These are phyloP conservation scores for Didymella segeticola DNA, from an alignment of 2,329 filamentous ascomycete species.

Conservation along the genomic window DNA sequence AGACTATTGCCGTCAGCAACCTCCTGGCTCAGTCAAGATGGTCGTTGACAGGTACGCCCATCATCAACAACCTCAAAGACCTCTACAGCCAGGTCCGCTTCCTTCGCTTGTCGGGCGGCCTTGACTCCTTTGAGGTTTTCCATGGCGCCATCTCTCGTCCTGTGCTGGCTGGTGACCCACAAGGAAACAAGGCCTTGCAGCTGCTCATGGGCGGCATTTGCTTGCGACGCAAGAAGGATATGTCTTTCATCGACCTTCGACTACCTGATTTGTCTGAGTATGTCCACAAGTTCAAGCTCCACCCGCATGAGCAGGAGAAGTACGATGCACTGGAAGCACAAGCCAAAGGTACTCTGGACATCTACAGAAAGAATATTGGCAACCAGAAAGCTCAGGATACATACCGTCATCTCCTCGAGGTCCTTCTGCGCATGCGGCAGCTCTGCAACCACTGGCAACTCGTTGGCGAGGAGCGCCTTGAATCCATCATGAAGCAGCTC, in stretches of 20 bases:
- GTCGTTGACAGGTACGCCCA: conserved; percentile 69
- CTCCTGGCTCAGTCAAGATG: conserved; percentile 76
- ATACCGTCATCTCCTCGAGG: conserved; percentile 80
- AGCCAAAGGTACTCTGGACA: conserved; percentile 73
- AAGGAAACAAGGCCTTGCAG: conserved; percentile 71
- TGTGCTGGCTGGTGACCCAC: conserved; percentile 63
- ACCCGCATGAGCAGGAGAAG: conserved; percentile 74
- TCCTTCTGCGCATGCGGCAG: conserved; percentile 82
- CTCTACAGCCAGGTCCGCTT: conserved; percentile 82
- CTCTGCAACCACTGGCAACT: conserved; percentile 90
- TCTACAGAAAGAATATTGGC: conserved; percentile 60
- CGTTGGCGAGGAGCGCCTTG: conserved; percentile 72
- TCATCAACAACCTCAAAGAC: conserved; percentile 82
- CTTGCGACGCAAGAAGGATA: conserved; percentile 82
- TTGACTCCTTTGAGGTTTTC: conserved; percentile 77
- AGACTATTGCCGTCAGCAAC: conserved; percentile 70
- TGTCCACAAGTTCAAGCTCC: conserved; percentile 76
- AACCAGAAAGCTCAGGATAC: conserved; percentile 51
- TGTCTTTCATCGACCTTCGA: conserved; percentile 83
- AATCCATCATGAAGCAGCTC: conserved; percentile 72
- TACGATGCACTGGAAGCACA: conserved; percentile 76
- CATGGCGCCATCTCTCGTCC: conserved; percentile 74
- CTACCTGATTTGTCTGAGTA: conserved; percentile 80
- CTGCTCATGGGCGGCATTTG: conserved; percentile 81
- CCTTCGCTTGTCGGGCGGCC: conserved; percentile 74